Evolutionary conservation across 2,329 filamentous ascomycete species (phyloP).

Genomic region (Endothia cerciana): DNA sequence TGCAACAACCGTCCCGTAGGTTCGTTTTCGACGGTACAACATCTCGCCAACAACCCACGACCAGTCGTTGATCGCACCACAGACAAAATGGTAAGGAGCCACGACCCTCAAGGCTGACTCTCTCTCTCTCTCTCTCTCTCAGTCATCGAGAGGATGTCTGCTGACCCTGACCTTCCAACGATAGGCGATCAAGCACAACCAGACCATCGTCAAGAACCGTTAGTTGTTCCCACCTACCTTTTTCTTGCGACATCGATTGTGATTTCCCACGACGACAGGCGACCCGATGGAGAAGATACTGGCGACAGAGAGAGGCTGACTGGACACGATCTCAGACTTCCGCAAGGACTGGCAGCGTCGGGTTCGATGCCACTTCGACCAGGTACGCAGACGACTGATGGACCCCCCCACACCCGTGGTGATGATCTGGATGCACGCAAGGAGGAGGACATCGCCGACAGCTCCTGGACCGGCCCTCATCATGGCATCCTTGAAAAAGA

Average conservation of each 20-base stretch:
- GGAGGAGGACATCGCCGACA: background rate
- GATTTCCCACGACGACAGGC: constrained; percentile 34
- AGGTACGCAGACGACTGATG: constrained; percentile 67
- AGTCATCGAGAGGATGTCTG: constrained; percentile 32
- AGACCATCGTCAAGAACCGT: constrained; percentile 97
- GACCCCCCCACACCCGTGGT: background rate
- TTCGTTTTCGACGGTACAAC: constrained; percentile 28
- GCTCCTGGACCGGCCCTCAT: constrained; percentile 24
- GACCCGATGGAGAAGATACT: background rate
- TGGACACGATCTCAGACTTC: constrained; percentile 71
- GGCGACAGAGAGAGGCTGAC: constrained; percentile 40
- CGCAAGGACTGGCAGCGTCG: constrained; percentile 99
- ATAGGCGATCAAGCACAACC: constrained; percentile 99
- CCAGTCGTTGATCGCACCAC: constrained; percentile 53
- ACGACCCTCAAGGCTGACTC: constrained; percentile 18
- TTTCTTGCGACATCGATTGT: constrained; percentile 30
- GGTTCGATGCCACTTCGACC: constrained; percentile 99
- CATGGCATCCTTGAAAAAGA: background rate
- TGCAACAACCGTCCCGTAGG: constrained; percentile 19
- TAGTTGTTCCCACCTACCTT: constrained; percentile 47
- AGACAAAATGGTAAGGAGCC: constrained; percentile 56
- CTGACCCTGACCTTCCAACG: constrained; percentile 38
- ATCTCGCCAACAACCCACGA: constrained; percentile 21
- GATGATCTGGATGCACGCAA: constrained; percentile 27
- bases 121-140: no score